Percentiles rank a stretch among this genome's conserved stretches.
Conservation (phyloP, 2,329 filamentous ascomycete species). For the Zymoseptoria ardabiliae region DNA sequence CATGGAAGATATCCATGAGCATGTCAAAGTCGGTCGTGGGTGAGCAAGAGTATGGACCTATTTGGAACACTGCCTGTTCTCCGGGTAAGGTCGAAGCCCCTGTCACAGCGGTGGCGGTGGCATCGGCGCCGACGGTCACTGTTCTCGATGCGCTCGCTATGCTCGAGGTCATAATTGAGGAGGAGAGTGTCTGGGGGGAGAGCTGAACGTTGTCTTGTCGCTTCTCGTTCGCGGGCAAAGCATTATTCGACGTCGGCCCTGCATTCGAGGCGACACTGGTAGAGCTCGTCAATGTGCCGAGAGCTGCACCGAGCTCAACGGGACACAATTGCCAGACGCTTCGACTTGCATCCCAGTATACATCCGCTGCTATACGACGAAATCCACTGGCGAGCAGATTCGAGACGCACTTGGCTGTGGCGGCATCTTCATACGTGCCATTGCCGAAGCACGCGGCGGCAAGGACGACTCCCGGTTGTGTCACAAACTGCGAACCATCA, state of each 20-base stretch:
- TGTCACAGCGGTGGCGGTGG: slow-evolving; percentile 6
- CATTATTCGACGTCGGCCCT: not conserved
- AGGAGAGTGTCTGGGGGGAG: not conserved
- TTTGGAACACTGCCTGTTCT: slow-evolving; percentile 25
- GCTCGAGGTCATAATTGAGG: slow-evolving; percentile 4
- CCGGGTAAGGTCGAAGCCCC: slow-evolving; percentile 1
- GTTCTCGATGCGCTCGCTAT: slow-evolving; percentile 5
- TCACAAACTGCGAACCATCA: slow-evolving; percentile 38
- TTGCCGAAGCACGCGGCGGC: slow-evolving; percentile 52
- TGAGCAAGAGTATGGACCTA: slow-evolving; percentile 50
- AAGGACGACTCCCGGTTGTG: slow-evolving; percentile 49
- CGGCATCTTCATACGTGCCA: slow-evolving; percentile 46
- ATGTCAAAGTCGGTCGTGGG: slow-evolving; percentile 44
- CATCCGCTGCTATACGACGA: slow-evolving; percentile 50
- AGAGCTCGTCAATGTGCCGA: slow-evolving; percentile 9
- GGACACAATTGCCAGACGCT: slow-evolving; percentile 56
- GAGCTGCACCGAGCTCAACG: slow-evolving; percentile 36
- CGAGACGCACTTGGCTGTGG: slow-evolving; percentile 51
- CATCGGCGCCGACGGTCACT: slow-evolving; percentile 1
- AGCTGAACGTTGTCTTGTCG: slow-evolving; percentile 6
- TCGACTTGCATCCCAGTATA: slow-evolving; percentile 55
- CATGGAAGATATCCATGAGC: slow-evolving; percentile 44
- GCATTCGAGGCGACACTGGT: slow-evolving; percentile 7
- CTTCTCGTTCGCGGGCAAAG: not conserved
- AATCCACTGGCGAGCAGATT: slow-evolving; percentile 57